Base-by-base conservation (phyloP, 495 filamentous ascomycete genomes). In the Neurospora hispaniola region DNA sequence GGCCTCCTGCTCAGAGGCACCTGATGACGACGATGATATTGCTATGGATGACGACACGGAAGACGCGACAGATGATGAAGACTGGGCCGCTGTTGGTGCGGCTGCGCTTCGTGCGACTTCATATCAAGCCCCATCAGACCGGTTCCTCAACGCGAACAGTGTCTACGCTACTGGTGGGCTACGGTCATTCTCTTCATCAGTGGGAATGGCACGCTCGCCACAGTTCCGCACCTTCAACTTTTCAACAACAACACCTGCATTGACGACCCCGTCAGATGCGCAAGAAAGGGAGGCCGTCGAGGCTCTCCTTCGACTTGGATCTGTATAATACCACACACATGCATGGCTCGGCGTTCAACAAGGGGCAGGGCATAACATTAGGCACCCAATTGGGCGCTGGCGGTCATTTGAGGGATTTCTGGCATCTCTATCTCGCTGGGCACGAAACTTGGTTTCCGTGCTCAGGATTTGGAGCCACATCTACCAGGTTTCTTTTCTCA, bases 11-110 rank as follows among this genome's bases (percentile, higher is more conserved):
- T 93, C 90, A 42, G 91, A 92, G 75, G 89, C 87, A n/a, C 90
- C 89, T n/a, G 90, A 91, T 75, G 89, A 90, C 42, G 89, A 89
- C 73, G 88, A 89, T 54, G 90, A 90, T 41, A 86, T 91, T 77
- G 85, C 85, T 76, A 86, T 87, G 86, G 82, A 82, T 74, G 85
- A 88, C 76, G 88, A 91, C 78, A 89, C 93, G 71, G 91, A 92
- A 75, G 93, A 96, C 79, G 86, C 90, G 70, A 98, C 96, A n/a
- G 96, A 99, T 81, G 94, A 97, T 75, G 96, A 99, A 80, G 95
- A 99, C 83, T 97, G 94, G 94, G 94, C 93, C 27, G 89, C 90
- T 72, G 93, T 97, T 68, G 95, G 94, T 39, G 92, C 94, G 27
- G 93, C 90, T 27, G 91, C 93, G 66, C 86, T 97, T 73, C 90